Evolutionary conservation across 129 eudicot species (phyloP), one percentile per base, ranked within the genome.

Genomic region (Deinandra increscens): DNA sequence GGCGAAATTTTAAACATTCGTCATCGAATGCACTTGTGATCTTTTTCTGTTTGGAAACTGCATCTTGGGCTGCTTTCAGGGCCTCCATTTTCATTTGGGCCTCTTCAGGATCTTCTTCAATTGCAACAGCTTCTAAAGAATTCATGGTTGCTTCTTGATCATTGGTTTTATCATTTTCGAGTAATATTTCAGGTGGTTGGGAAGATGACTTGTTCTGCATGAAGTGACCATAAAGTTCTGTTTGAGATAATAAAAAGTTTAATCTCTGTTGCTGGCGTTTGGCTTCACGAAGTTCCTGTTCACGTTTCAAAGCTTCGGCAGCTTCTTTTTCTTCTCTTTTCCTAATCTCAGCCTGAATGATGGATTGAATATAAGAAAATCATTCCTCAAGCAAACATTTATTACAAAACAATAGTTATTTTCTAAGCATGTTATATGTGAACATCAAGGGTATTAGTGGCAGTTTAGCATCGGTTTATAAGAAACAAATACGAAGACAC

Each of bases 311-410:
- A 79, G 97, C 99, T 87, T 93, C 99, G 0, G 99, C 99, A 56
- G 95, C 99, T 89, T 93, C 99, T 79, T 80, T 93, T 76, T 93
- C 99, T 84, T 93, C 97, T 71, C 87, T 87, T 75, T 84, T 93
- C 84, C 95, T 87, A 65, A 93, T 90, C 65, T 93, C 99, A 29
- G 95, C 90, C 99, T 93, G 80, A 70, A 78, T 45, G 48, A 80
- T 53, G 53, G 38, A 44, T 80, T 71, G 36, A 39, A 11, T 26
- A 55, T 46, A 2, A 60, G 56, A 41, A 46, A 49, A 73, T 58
- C 53, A 48, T 55, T 73, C 60, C 62, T 58, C 39, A 51, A 49
- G 45, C 20, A 77, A 69, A 31, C 13, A 15, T 4, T 39, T 39
- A 36, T 50, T 46, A 58, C 20, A 29, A 19, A 36, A n/a, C n/a